These are phyloP conservation scores for Acarospora socialis DNA, from an alignment of 2,329 filamentous ascomycete genomes.

Conservation along the genomic window DNA sequence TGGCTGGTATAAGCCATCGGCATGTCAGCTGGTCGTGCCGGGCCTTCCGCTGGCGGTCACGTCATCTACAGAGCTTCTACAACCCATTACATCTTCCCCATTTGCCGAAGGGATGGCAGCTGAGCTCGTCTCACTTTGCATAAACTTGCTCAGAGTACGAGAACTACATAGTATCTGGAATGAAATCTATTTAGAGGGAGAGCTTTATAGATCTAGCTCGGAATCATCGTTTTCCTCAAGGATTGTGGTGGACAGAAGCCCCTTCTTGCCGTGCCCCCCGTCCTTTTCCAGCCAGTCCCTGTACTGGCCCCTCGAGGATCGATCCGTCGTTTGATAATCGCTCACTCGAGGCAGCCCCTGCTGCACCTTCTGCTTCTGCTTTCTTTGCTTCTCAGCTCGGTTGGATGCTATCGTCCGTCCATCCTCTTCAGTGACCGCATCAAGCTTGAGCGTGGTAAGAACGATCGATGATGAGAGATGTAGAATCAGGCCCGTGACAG, in stretches of 20 bases:
- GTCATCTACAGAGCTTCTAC: no score
- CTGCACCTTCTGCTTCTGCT: conserved; percentile 14
- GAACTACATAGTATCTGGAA: no score
- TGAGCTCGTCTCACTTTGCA: no score
- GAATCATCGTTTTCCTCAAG: conserved; percentile 56
- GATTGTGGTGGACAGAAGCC: conserved; percentile 51
- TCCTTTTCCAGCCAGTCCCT: conserved; percentile 18
- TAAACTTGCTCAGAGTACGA: no score
- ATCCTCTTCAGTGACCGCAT: conserved; percentile 10
- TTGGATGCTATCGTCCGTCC: conserved; percentile 7
- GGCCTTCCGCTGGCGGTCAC: no score
- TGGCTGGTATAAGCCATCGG: no score
- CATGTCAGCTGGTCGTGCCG: no score
- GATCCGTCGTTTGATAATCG: conserved; percentile 8
- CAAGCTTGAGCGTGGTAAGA: conserved; percentile 34
- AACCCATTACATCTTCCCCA: no score
- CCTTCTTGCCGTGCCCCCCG: conserved; percentile 21
- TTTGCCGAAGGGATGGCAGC: no score
- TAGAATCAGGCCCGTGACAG: conserved; percentile 45
- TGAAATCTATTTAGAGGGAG: no score
- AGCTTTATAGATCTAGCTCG: no score
- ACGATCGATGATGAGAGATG: conserved; percentile 43
- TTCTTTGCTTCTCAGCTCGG: conserved; percentile 15
- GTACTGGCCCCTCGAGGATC: conserved; percentile 13
- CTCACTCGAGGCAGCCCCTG: conserved; percentile 8